Base-by-base conservation (phyloP, 139 green algal species). In the Closterium sp. region DNA sequence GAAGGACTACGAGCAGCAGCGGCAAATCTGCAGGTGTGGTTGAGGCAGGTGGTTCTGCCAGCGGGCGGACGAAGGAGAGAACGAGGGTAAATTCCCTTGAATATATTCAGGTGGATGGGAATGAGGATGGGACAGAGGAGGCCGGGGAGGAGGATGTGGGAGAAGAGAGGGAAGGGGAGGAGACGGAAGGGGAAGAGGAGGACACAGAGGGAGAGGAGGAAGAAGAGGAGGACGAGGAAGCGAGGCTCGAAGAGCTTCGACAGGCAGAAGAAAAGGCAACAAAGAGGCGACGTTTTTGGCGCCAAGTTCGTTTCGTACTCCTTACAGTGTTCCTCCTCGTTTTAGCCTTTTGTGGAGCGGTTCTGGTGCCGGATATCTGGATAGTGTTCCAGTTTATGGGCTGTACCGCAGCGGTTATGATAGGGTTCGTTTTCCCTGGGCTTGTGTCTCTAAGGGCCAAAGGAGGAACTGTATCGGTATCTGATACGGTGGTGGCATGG, bases 301-400 rank as follows among this genome's bases (percentile, higher is more conserved):
- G 85, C 19, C 87, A 90, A 73, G 87, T 90, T 6, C 88, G 88
- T 4, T 88, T 92, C 27, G 34, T 70, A 28, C 24, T 34, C 30
- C 42, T 94, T 89, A 86, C 87, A 22, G 88, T 22, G 24, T 24
- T n/a, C 70, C 62, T 86, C 22, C 22, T 94, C 29, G 88, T 85
- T 24, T n/a, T 89, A 21, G 42, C 70, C 31, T 84, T 86, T 9
- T n/a, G 89, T 28, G 87, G 70, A 19, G 31, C 90, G 31, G 24
- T 93, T 13, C 27, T 70, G 70, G 29, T 94, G 88, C 91, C 91
- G n/a, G 85, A 91, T 90, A 94, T 94, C 31, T 94, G 91, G 91
- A 70, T 91, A n/a, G 50, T 79, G 24, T 88, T 94, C 21, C 88
- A 92, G 31, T 92, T 94, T 79, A 92, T 42, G 31, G 91, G 91